Conservation (phyloP, 2,329 filamentous ascomycete species). For the Drechslerella stenobrocha region DNA sequence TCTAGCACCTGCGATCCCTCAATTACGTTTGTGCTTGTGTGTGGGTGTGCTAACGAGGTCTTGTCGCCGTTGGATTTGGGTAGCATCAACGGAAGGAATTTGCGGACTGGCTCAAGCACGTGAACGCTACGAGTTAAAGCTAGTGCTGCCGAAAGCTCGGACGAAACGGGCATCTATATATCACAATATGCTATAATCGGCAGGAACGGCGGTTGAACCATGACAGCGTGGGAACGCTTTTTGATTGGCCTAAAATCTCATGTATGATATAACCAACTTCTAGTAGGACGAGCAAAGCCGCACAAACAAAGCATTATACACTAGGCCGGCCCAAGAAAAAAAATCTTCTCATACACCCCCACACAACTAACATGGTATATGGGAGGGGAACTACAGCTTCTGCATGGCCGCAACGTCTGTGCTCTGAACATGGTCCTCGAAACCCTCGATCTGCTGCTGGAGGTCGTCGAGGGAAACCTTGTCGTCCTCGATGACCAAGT, state of each 20-base stretch:
- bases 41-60: too few relatives aligned
- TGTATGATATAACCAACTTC: conserved; percentile 16
- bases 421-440: conserved; percentile 96
- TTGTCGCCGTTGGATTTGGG: too few relatives aligned
- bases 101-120: conserved; percentile 56
- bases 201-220: background rate
- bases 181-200: background rate
- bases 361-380: background rate
- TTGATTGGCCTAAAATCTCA: conserved; percentile 7
- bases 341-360: conserved; percentile 2
- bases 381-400: conserved; percentile 70
- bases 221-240: background rate
- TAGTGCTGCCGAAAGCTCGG: background rate
- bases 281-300: background rate
- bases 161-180: background rate
- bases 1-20: too few relatives aligned
- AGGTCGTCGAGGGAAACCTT: conserved; percentile 88
- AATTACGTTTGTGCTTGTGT: too few relatives aligned
- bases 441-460: conserved; percentile 78
- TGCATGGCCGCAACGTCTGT: conserved; percentile 83
- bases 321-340: conserved; percentile 6
- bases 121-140: background rate
- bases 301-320: background rate
- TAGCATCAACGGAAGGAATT: conserved; percentile 70
- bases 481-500: conserved; percentile 94